A percentile compares a stretch with the other conserved stretches of the same genome.
Conservation (phyloP, 2,329 filamentous ascomycete genomes). For the Cladosporium sphaerospermum region DNA sequence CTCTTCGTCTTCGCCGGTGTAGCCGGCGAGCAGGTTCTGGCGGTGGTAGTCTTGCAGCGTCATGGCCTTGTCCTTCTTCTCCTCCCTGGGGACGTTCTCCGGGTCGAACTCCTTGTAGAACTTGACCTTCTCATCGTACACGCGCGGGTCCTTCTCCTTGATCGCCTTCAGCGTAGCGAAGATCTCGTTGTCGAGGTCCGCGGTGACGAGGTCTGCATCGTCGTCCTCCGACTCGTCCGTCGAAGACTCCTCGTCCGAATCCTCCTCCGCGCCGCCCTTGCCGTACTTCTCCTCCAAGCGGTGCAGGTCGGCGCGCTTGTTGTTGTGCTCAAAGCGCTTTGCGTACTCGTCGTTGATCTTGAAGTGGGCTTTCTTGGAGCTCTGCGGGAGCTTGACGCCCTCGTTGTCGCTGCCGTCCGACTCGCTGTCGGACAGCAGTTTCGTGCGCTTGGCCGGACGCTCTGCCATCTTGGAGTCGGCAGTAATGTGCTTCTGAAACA, state of each 20-base stretch:
- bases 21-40: constrained; percentile 74
- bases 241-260: constrained; percentile 60
- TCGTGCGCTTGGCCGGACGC: constrained; percentile 27
- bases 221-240: constrained; percentile 82
- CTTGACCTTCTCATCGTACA: constrained; percentile 73
- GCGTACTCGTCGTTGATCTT: constrained; percentile 91
- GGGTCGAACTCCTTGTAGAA: constrained; percentile 69
- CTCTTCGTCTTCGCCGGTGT: constrained; percentile 50
- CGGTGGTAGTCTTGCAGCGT: constrained; percentile 86
- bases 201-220: constrained; percentile 77
- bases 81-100: constrained; percentile 31
- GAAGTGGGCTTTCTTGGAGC: constrained; percentile 35
- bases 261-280: constrained; percentile 41
- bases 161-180: constrained; percentile 82
- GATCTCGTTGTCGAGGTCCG: constrained; percentile 79
- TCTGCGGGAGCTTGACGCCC: constrained; percentile 18
- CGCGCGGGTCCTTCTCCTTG: constrained; percentile 78
- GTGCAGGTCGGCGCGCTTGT: constrained; percentile 84
- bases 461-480: background rate
- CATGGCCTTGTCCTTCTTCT: constrained; percentile 74
- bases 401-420: constrained; percentile 20
- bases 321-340: constrained; percentile 88
- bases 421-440: constrained; percentile 25
- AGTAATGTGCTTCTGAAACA: background rate
- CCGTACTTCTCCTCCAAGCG: constrained; percentile 81